phyloP scores from a whole-genome alignment of 2,329 filamentous ascomycete species.

The Trichothecium sympodiale region DNA sequence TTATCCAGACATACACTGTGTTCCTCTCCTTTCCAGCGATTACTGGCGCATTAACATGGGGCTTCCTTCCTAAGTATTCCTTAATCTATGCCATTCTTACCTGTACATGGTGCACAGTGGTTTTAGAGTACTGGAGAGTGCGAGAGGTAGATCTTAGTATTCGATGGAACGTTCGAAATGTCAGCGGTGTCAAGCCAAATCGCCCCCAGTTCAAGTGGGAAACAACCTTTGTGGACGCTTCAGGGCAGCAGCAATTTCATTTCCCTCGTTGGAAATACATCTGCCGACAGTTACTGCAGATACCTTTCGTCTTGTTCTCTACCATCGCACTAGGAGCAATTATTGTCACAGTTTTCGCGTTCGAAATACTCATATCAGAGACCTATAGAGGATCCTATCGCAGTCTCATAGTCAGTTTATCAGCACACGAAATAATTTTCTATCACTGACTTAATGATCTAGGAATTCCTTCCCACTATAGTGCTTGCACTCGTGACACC shows the following conservation, averaged over 20 bases:
- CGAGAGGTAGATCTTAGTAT: conserved; percentile 61
- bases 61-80: conserved; percentile 59
- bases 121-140: conserved; percentile 73
- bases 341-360: conserved; percentile 59
- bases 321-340: conserved; percentile 49
- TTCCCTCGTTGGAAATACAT: conserved; percentile 57
- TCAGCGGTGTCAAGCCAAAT: conserved; percentile 55
- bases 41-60: conserved; percentile 58
- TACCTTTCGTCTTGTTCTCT: conserved; percentile 56
- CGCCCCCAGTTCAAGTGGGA: conserved; percentile 55
- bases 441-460: neutral
- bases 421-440: neutral
- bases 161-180: conserved; percentile 61
- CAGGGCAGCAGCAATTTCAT: conserved; percentile 48
- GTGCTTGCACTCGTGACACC: conserved; percentile 58
- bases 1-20: conserved; percentile 63
- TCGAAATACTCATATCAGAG: conserved; percentile 67
- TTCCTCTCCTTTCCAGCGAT: conserved; percentile 60
- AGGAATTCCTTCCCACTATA: conserved; percentile 64
- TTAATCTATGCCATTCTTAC: conserved; percentile 56
- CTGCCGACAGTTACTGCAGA: conserved; percentile 52
- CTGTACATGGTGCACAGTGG: conserved; percentile 60
- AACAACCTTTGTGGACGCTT: conserved; percentile 48
- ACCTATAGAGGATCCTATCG: conserved; percentile 62
- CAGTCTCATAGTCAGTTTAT: conserved; percentile 43